Conservation (phyloP, 441 rosid genomes). For the Aquilaria agallochum region DNA sequence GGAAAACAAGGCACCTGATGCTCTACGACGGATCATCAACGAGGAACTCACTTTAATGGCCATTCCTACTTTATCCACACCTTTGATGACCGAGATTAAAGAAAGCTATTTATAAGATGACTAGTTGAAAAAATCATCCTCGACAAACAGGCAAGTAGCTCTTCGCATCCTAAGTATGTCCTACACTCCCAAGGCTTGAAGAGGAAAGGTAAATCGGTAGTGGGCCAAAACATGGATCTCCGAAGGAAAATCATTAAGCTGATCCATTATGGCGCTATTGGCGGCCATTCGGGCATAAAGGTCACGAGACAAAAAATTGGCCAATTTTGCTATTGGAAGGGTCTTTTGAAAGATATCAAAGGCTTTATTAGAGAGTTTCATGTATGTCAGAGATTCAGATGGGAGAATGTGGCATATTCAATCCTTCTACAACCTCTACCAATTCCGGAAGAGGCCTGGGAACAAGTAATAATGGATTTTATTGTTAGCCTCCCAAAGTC, state of each 20-base stretch:
- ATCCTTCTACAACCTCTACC: conserved; percentile 28
- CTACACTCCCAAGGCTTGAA: not conserved
- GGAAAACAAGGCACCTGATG: not conserved
- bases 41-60: not conserved
- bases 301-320: not conserved
- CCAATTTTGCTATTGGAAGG: not conserved
- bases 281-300: not conserved
- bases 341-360: not conserved
- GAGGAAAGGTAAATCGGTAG: not conserved
- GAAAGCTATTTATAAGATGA: not conserved
- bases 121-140: too few relatives aligned
- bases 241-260: not conserved
- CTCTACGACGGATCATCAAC: not conserved
- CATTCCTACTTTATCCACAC: not conserved
- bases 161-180: not conserved
- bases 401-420: conserved; percentile 2
- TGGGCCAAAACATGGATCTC: not conserved
- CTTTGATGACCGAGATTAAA: not conserved
- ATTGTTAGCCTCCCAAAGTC: not conserved
- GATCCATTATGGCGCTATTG: not conserved
- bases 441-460: conserved; percentile 12
- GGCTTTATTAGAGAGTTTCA: not conserved
- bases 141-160: not conserved
- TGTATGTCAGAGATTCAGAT: not conserved
- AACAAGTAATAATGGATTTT: not conserved